Evolutionary conservation across 73 alveolate genomes (phyloP).

Genomic region (Paramecium sexaurelia): DNA sequence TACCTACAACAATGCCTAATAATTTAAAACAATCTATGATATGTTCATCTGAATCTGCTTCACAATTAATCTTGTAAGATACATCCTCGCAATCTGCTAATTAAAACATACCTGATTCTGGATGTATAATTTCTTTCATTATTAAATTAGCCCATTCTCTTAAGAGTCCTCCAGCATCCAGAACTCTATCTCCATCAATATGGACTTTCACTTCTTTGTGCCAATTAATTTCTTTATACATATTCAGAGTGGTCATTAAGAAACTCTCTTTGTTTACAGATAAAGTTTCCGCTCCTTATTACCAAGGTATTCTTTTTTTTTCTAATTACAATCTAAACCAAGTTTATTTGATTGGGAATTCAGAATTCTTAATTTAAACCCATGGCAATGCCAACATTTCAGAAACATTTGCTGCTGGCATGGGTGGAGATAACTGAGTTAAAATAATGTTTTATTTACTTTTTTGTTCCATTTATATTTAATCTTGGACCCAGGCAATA

Average conservation of each 20-base stretch:
- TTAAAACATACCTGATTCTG: constrained; percentile 65
- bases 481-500: constrained; percentile 8
- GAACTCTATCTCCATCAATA: constrained; percentile 70
- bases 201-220: constrained; percentile 70
- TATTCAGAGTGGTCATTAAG: constrained; percentile 49
- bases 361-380: constrained; percentile 7
- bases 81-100: constrained; percentile 58
- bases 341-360: constrained; percentile 53
- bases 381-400: constrained; percentile 38
- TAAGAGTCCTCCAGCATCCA: constrained; percentile 77
- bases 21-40: constrained; percentile 68
- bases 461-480: constrained; percentile 34
- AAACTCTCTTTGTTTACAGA: constrained; percentile 58
- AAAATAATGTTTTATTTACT: not conserved
- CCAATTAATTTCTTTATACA: constrained; percentile 46
- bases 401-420: not conserved
- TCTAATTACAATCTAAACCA: constrained; percentile 66
- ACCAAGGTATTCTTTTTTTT: constrained; percentile 64
- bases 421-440: not conserved
- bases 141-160: constrained; percentile 72
- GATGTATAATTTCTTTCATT: constrained; percentile 69
- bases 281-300: constrained; percentile 60
- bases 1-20: constrained; percentile 84
- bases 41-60: constrained; percentile 64
- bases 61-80: constrained; percentile 58